A percentile compares a stretch with the other conserved stretches of the same genome.
phyloP scores from a whole-genome alignment of 495 filamentous ascomycete species.

The Hypomontagnella submonticulosa region DNA sequence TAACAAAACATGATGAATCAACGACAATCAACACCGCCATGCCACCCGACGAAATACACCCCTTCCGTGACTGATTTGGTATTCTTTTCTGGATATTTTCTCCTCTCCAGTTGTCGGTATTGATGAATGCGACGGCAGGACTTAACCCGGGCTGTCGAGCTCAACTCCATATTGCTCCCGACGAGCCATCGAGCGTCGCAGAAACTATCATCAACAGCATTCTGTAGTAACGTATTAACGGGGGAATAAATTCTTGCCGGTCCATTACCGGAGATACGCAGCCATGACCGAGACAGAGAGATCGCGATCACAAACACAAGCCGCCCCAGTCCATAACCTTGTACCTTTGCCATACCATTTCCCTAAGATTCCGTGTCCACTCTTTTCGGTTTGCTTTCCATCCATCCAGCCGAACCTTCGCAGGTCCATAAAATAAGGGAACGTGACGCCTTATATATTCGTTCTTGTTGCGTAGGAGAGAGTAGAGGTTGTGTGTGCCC shows the following conservation, averaged over 20 bases:
- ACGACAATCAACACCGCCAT: constrained; percentile 26
- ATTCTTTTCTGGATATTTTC: constrained; percentile 1
- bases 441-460: constrained; percentile 41
- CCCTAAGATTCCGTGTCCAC: constrained; percentile 30
- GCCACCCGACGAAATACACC: constrained; percentile 28
- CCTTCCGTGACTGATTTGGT: constrained; percentile 20
- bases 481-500: constrained; percentile 10
- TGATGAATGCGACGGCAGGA: constrained; percentile 5
- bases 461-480: constrained; percentile 27
- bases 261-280: constrained; percentile 12
- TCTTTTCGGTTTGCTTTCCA: constrained; percentile 30
- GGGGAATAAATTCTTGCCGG: constrained; percentile 12
- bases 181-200: constrained; percentile 4
- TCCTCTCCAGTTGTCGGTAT: constrained; percentile 14
- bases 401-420: constrained; percentile 39
- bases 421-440: constrained; percentile 36
- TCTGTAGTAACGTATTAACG: constrained; percentile 20
- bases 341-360: constrained; percentile 36
- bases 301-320: constrained; percentile 38
- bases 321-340: constrained; percentile 37
- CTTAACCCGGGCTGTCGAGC: background rate
- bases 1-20: constrained; percentile 10
- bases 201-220: constrained; percentile 5
- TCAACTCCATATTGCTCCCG: constrained; percentile 8
- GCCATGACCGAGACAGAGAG: constrained; percentile 22